Base-by-base conservation (phyloP, 768 basidiomycete species). In the Scleroderma bovista region DNA sequence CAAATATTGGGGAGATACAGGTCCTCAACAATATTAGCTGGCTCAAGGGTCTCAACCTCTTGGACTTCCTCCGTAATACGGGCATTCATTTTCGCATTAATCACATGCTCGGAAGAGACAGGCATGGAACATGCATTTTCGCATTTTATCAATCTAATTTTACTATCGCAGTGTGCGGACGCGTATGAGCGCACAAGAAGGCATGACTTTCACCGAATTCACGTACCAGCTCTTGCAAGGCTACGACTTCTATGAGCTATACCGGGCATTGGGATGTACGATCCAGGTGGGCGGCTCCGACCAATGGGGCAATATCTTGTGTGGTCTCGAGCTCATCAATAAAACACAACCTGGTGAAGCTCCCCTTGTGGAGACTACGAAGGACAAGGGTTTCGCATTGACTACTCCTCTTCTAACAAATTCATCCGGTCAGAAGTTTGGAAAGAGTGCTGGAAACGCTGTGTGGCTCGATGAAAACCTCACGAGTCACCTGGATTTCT, bases 161-260 rank as follows among this genome's bases (percentile, higher is more conserved):
- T 37, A 23, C 8, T 12, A 42, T 46, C 29, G 33, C 53, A 96
- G 94, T 57, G 93, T 96, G 33, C 85, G 85, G 51, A 79, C 81
- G 24, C 86, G 95, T 23, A 74, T 97, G 47, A 71, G 74, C 6
- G 83, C 89, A 0, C 82, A 86, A 53, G 80, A 84, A 58, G 95
- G 95, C 40, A 85, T 98, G 53, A 96, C 94, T n/a, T 99, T 95
- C 72, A 93, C 94, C 17, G 96, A 99, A 65, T 98, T 99, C 70
- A 84, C 90, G 3, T 99, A 99, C 66, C 96, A 99, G 61, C 81
- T 99, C 20, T 77, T 99, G 23, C 96, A 99, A 70, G 96, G 93
- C 11, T 90, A 93, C 69, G 96, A 99, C 69, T 99, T 96, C 69
- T 79, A 86, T 56, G 73, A 83, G 57, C 76, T 99, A 9, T 71